Base-by-base conservation (phyloP, 192 early-diverging fungal genomes). In the Coemansia sp. region DNA sequence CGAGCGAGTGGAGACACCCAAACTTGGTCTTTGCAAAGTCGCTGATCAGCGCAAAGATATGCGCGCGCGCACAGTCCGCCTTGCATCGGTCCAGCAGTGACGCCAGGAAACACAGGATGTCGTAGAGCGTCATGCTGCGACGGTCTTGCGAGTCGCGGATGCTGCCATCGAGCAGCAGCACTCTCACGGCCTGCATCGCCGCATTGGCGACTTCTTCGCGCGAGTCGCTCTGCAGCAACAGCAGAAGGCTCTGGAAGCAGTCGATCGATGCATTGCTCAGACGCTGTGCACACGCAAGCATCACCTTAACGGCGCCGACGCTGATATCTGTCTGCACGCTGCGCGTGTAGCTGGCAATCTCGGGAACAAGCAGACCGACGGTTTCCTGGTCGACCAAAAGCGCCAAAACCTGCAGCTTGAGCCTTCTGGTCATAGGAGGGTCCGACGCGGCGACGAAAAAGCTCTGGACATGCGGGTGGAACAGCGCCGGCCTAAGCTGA, bases 361-460 rank as follows among this genome's bases (percentile, higher is more conserved):
- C 95, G 16, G 80, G 77, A 24, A 95, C 69, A 60, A 97, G 72
- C 27, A 83, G 65, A 1, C 62, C 78, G 19, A 87, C 87, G 69
- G 94, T 93, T 36, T 66, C 81, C n/a, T 83, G 82, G 6, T 83
- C 82, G 1, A 85, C 89, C 19, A 94, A 65, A 22, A 82, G 62
- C 18, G 84, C 87, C 65, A 98, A 61, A 29, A 97, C 92, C 30
- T 91, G 89, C 63, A 98, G 72, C 72, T 98, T 95, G 49, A 91
- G 57, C 53, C 90, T 83, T 32, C 91, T 85, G 54, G 93, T 85
- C 71, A 88, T 91, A 13, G 74, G 75, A 13, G 93, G 85, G 45
- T 97, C 95, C 6, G 85, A 84, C 0, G 88, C 85, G 28, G 87
- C 85, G 16, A 93, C 69, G 63, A 89, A 93, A 72, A 98, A 98